phyloP scores from a whole-genome alignment of 129 eudicot species.

The Rutidosis leptorrhynchoides region DNA sequence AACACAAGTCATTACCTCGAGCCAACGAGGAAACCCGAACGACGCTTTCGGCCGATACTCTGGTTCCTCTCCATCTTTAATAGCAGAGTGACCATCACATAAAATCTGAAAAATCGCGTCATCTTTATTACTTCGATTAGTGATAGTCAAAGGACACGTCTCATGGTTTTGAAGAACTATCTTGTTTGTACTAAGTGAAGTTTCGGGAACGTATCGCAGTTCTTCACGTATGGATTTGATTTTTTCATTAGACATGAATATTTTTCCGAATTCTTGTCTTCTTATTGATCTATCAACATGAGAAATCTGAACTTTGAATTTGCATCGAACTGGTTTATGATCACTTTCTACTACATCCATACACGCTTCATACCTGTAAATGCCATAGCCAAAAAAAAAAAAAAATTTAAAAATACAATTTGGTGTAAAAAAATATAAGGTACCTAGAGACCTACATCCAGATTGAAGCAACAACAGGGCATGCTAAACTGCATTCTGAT shows the following conservation, averaged over 20 bases:
- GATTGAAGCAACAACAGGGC: constrained; percentile 81
- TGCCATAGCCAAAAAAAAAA: not conserved
- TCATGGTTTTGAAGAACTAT: constrained; percentile 73
- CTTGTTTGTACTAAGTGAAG: constrained; percentile 42
- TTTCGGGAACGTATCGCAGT: constrained; percentile 58
- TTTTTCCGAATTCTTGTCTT: constrained; percentile 80
- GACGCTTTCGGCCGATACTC: constrained; percentile 68
- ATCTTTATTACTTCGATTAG: constrained; percentile 56
- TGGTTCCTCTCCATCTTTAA: constrained; percentile 52
- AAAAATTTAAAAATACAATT: constrained; percentile 1
- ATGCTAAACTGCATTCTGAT: constrained; percentile 75
- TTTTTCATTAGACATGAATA: constrained; percentile 45
- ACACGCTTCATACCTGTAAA: constrained; percentile 77
- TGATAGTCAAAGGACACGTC: constrained; percentile 40
- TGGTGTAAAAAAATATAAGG: constrained; percentile 2
- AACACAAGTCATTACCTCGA: constrained; percentile 63
- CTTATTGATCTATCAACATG: constrained; percentile 86
- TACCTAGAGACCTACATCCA: constrained; percentile 51
- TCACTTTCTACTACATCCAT: constrained; percentile 98
- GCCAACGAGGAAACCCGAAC: constrained; percentile 91
- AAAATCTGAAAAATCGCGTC: constrained; percentile 51
- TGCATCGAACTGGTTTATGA: constrained; percentile 95
- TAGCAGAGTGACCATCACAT: constrained; percentile 62
- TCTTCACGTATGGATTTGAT: constrained; percentile 50
- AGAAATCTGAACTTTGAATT: constrained; percentile 63